A percentile compares a stretch with the other conserved stretches of the same genome.
phyloP scores from a whole-genome alignment of 2,329 filamentous ascomycete species.

The Didymellaceae sp. region DNA sequence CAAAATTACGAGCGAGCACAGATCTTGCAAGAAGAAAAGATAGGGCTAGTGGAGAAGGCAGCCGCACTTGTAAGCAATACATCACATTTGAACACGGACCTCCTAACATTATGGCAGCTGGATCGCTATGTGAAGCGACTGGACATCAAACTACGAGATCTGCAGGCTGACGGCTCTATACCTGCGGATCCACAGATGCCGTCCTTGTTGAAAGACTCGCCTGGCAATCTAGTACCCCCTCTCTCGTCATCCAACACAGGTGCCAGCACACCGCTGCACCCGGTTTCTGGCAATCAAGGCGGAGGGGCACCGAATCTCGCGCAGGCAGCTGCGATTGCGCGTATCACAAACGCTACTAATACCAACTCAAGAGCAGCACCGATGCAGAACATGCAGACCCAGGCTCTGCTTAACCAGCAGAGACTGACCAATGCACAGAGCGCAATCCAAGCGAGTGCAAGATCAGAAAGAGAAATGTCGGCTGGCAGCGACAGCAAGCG shows the following conservation, averaged over 20 bases:
- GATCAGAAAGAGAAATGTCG: constrained; percentile 60
- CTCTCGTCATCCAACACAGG: constrained; percentile 53
- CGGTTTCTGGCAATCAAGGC: constrained; percentile 62
- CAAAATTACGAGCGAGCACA: constrained; percentile 74
- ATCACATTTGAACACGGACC: not conserved
- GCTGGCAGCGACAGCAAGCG: constrained; percentile 64
- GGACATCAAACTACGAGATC: constrained; percentile 66
- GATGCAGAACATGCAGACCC: constrained; percentile 46
- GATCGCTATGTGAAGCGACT: constrained; percentile 69
- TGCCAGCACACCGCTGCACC: constrained; percentile 59
- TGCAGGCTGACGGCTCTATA: constrained; percentile 65
- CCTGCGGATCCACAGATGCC: constrained; percentile 65
- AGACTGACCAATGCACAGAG: constrained; percentile 45
- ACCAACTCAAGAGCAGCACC: constrained; percentile 41
- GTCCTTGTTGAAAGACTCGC: constrained; percentile 60
- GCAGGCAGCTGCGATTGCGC: constrained; percentile 56
- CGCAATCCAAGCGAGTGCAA: constrained; percentile 40
- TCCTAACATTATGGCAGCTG: constrained; percentile 44
- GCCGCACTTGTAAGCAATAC: constrained; percentile 61
- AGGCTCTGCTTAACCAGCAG: constrained; percentile 47
- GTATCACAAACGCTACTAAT: constrained; percentile 47
- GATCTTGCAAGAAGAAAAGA: constrained; percentile 76
- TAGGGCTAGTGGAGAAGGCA: constrained; percentile 70
- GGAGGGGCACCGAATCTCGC: constrained; percentile 60
- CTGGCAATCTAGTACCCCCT: constrained; percentile 58